Conservation (phyloP, 1,139 yeast genomes). For the Geotrichum histeridarum region DNA sequence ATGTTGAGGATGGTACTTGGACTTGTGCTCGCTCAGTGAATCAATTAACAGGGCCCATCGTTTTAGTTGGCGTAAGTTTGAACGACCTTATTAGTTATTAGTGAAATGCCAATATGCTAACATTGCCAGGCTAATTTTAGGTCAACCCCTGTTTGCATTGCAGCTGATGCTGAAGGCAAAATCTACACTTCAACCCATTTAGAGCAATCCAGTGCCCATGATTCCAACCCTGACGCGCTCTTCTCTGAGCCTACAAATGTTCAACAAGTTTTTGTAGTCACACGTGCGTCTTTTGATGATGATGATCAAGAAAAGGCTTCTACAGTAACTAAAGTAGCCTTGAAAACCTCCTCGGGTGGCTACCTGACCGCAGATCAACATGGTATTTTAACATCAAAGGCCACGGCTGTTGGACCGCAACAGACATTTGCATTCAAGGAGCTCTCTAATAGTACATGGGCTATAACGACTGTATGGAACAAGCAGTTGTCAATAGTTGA, state of each 20-base stretch:
- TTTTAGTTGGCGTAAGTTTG: conserved; percentile 26
- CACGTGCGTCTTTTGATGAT: conserved; percentile 28
- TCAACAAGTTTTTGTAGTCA: conserved; percentile 40
- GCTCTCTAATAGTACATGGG: conserved; percentile 22
- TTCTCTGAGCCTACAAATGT: conserved; percentile 38
- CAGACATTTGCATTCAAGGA: conserved; percentile 35
- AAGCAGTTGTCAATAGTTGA: conserved; percentile 22
- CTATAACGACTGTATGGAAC: conserved; percentile 23
- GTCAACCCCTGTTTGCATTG: conserved; percentile 24
- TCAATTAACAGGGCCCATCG: conserved; percentile 41
- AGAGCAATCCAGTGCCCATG: conserved; percentile 23
- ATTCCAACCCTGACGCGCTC: conserved; percentile 22
- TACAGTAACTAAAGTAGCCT: conserved; percentile 27
- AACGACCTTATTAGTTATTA: background rate
- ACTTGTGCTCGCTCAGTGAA: conserved; percentile 33
- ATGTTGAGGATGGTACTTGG: conserved; percentile 35
- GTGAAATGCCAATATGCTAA: background rate
- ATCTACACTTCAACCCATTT: conserved; percentile 27
- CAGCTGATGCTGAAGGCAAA: conserved; percentile 26
- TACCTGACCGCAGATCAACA: conserved; percentile 34
- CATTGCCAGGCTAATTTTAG: conserved; percentile 12
- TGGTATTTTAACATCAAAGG: conserved; percentile 31
- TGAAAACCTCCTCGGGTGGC: conserved; percentile 36
- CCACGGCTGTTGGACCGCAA: conserved; percentile 40
- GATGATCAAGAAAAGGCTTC: conserved; percentile 22